Evolutionary conservation across 176 grass and related monocot genomes (phyloP), one percentile per base, ranked within the genome.

Genomic region (Saccharum officinarum): DNA sequence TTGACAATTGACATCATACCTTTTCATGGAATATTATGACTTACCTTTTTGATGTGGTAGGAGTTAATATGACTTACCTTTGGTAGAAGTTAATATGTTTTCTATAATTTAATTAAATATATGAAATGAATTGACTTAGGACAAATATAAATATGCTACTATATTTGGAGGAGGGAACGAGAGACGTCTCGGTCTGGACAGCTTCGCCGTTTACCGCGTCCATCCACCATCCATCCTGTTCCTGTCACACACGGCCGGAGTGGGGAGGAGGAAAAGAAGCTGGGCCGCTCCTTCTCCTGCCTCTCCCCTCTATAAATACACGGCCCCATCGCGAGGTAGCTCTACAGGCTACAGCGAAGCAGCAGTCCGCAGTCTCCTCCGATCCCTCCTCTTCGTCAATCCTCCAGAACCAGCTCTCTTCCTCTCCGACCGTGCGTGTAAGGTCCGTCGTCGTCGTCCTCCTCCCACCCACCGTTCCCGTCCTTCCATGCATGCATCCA

Each of bases 271-370:
- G 13, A 82, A 82, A 82, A 28, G 37, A 68, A 79, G 89, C 78
- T 17, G 68, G 61, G 69, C 50, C 68, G 84, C 38, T 60, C 34
- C 50, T 69, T 70, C 68, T n/a, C 28, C 2, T 74, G 59, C 68
- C 89, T 87, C 47, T 69, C 63, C 44, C 57, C 61, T 23, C 80
- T 87, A 87, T 90, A 83, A 83, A 83, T 83, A 13, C 46, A 5
- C 55, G 0, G 2, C 8, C 73, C 64, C 50, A 23, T 1, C 30
- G 30, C 7, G 2, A n/a, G 79, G 28, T 18, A 47, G 33, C 38
- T 47, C 77, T 2, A 54, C 67, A 66, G 26, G 22, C 69, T 72
- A 72, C 69, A 46, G 70, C 69, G 14, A 10, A 44, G 15, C 52
- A 81, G 22, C 57, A 42, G 30, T 55, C 45, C 38, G 16, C 66